phyloP scores from a whole-genome alignment of 305 asterid genomes.

The Withania somnifera region DNA sequence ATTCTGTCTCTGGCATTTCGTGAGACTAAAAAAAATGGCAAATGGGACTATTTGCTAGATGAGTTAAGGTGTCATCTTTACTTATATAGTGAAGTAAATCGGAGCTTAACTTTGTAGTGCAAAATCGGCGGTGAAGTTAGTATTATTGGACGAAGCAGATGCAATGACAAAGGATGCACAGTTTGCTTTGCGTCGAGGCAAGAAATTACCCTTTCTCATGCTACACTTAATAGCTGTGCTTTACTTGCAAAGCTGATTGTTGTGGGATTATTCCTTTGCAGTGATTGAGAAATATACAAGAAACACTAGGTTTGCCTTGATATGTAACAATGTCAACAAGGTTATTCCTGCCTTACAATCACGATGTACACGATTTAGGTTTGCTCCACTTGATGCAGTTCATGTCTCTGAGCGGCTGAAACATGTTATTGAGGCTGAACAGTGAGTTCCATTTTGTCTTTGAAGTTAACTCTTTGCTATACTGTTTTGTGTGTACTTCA shows the following conservation, averaged over 20 bases:
- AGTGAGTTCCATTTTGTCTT: slow-evolving; percentile 31
- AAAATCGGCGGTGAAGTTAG: slow-evolving; percentile 68
- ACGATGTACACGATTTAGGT: slow-evolving; percentile 97
- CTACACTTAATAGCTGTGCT: not conserved
- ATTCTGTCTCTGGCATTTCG: not conserved
- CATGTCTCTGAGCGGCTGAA: slow-evolving; percentile 75
- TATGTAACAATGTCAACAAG: slow-evolving; percentile 95
- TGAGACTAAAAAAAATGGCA: not conserved
- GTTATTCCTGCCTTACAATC: slow-evolving; percentile 92
- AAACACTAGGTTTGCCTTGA: slow-evolving; percentile 84
- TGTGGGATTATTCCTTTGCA: slow-evolving; percentile 23
- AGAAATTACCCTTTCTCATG: slow-evolving; percentile 6
- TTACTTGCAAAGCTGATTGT: not conserved
- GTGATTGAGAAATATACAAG: slow-evolving; percentile 93
- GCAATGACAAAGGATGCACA: slow-evolving; percentile 99
- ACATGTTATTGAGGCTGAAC: slow-evolving; percentile 72
- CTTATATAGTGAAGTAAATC: not conserved
- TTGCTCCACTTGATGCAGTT: slow-evolving; percentile 88
- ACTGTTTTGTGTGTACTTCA: not conserved
- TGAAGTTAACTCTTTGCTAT: not conserved
- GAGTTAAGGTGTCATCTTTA: not conserved
- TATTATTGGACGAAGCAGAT: slow-evolving; percentile 92
- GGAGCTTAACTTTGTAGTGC: slow-evolving; percentile 32
- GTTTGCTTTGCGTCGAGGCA: slow-evolving; percentile 96
- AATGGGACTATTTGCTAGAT: not conserved